Evolutionary conservation across 1,284 basidiomycete genomes (phyloP).

Genomic region (Cryptococcus sp.): DNA sequence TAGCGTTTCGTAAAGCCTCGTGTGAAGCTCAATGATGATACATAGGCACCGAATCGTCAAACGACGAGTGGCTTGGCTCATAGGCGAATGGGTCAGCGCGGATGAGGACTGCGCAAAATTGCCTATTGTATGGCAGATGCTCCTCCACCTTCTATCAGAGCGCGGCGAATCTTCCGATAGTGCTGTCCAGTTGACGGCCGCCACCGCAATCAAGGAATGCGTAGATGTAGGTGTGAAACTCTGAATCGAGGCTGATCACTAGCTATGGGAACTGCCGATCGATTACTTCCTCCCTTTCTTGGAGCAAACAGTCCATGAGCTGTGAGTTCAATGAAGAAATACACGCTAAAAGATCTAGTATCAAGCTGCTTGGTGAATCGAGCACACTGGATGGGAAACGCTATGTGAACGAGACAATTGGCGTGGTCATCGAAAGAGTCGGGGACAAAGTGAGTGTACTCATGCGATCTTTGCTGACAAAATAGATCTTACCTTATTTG

Average conservation of each 20-base stretch:
- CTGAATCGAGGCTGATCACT: background rate
- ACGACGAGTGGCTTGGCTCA: slow-evolving; percentile 82
- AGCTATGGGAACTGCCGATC: slow-evolving; percentile 21
- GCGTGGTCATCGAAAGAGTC: slow-evolving; percentile 70
- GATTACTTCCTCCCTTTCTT: slow-evolving; percentile 49
- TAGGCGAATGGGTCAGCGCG: slow-evolving; percentile 74
- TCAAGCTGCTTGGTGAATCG: slow-evolving; percentile 67
- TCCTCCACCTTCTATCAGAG: slow-evolving; percentile 71
- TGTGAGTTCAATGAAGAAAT: slow-evolving; percentile 28
- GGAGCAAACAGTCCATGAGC: slow-evolving; percentile 42
- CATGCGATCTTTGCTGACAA: background rate
- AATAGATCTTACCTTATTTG: slow-evolving; percentile 69
- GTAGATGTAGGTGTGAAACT: slow-evolving; percentile 67
- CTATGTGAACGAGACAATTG: slow-evolving; percentile 68
- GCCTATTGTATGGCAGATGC: slow-evolving; percentile 71
- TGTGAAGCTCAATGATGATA: slow-evolving; percentile 7
- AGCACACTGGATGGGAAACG: slow-evolving; percentile 77
- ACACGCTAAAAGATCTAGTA: slow-evolving; percentile 18
- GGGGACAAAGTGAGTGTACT: slow-evolving; percentile 60
- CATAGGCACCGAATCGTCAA: slow-evolving; percentile 80
- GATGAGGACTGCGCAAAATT: slow-evolving; percentile 67
- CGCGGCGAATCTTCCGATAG: slow-evolving; percentile 69
- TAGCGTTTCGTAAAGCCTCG: background rate
- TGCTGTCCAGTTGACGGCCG: slow-evolving; percentile 79
- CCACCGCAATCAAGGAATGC: slow-evolving; percentile 71